Conservation (phyloP, 495 filamentous ascomycete species). For the Hypoxylon lenormandii region DNA sequence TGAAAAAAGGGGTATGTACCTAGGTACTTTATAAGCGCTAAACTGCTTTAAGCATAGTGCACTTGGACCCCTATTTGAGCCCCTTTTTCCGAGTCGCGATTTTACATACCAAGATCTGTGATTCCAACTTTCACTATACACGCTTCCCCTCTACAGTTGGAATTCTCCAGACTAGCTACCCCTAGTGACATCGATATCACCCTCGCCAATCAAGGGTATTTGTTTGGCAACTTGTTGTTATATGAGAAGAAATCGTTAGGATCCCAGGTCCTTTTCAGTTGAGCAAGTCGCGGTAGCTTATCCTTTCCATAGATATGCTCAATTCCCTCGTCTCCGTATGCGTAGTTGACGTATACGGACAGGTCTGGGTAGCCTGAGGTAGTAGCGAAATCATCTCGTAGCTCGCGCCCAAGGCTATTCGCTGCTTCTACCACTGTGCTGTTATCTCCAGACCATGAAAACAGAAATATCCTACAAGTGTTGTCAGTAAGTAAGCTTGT, state of each 20-base stretch:
- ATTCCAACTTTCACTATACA: too few species aligned
- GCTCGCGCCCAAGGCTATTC: background rate
- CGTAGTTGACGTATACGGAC: constrained; percentile 53
- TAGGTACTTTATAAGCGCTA: too few species aligned
- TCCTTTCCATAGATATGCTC: constrained; percentile 41
- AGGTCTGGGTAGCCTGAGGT: constrained; percentile 46
- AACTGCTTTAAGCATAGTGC: too few species aligned
- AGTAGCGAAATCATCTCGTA: constrained; percentile 34
- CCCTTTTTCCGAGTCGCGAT: too few species aligned
- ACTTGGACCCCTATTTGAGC: too few species aligned
- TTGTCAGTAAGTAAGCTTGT: too few species aligned
- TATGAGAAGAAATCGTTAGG: constrained; percentile 45
- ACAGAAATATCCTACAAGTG: too few species aligned
- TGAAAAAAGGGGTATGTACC: too few species aligned
- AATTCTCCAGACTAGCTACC: too few species aligned
- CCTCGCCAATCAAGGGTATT: constrained; percentile 1
- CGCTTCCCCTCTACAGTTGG: too few species aligned
- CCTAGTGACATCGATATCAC: too few species aligned
- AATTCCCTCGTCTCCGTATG: constrained; percentile 54
- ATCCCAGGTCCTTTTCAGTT: constrained; percentile 51
- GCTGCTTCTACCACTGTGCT: background rate
- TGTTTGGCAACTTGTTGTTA: constrained; percentile 31
- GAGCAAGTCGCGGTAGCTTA: constrained; percentile 48
- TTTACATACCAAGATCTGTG: too few species aligned
- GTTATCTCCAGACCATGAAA: background rate